Conservation (phyloP, 1,284 basidiomycete genomes). For the Rhizoctonia solani region DNA sequence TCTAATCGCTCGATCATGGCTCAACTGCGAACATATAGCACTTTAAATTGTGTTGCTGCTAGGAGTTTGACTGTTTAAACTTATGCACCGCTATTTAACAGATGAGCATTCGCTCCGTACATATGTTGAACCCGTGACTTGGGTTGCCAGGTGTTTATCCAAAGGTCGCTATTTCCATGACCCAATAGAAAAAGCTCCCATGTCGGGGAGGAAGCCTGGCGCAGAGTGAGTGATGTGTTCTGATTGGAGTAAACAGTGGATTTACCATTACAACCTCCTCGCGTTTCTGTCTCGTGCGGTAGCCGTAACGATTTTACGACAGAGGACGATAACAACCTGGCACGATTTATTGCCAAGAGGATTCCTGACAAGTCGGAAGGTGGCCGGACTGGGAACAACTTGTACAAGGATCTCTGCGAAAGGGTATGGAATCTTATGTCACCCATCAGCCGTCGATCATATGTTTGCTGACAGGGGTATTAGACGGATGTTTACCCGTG, state of each 20-base stretch:
- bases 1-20: background rate
- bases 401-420: slow-evolving; percentile 68
- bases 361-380: slow-evolving; percentile 79
- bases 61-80: background rate
- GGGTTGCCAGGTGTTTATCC: slow-evolving; percentile 79
- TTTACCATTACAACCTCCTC: background rate
- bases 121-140: slow-evolving; percentile 74
- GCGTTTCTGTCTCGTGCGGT: background rate
- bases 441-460: too few species aligned
- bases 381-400: slow-evolving; percentile 73
- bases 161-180: slow-evolving; percentile 64
- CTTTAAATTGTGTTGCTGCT: background rate
- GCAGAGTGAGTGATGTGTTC: slow-evolving; percentile 59
- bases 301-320: slow-evolving; percentile 76
- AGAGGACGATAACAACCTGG: slow-evolving; percentile 70
- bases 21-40: background rate
- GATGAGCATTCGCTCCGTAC: slow-evolving; percentile 52
- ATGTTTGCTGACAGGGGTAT: slow-evolving; percentile 34
- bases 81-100: background rate
- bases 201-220: slow-evolving; percentile 73
- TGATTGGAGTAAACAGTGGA: background rate
- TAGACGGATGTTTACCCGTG: slow-evolving; percentile 69
- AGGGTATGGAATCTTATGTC: slow-evolving; percentile 49
- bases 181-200: slow-evolving; percentile 76
- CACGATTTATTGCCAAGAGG: slow-evolving; percentile 74